Percentiles rank a stretch among this genome's conserved stretches.
phyloP scores from a whole-genome alignment of 192 early-diverging fungal species.

The Coemansia sp. region DNA sequence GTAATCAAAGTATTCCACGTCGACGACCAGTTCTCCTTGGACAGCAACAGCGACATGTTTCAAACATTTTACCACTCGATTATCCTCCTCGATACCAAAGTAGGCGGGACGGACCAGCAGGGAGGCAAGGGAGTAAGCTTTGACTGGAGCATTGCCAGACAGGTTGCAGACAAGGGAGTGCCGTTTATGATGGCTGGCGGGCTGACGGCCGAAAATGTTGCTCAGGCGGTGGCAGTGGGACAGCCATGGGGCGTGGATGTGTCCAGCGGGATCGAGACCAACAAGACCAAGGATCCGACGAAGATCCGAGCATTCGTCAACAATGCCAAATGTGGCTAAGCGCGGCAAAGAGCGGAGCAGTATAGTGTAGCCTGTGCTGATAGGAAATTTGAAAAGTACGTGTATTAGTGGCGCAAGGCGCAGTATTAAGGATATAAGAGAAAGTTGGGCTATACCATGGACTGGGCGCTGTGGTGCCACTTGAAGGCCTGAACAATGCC shows the following conservation, averaged over 20 bases:
- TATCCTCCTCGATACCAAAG: constrained; percentile 63
- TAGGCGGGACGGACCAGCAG: constrained; percentile 53
- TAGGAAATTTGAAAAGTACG: background rate
- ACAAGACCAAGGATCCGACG: constrained; percentile 69
- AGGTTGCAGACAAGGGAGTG: constrained; percentile 53
- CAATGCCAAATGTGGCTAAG: constrained; percentile 27
- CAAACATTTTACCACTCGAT: constrained; percentile 21
- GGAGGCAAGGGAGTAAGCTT: constrained; percentile 79
- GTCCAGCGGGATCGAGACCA: constrained; percentile 84
- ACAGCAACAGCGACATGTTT: constrained; percentile 4
- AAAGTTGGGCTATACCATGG: constrained; percentile 11
- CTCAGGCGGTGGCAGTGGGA: constrained; percentile 61
- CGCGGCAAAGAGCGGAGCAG: background rate
- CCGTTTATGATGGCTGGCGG: constrained; percentile 90
- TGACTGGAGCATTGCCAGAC: constrained; percentile 78
- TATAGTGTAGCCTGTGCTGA: background rate
- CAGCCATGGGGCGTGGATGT: constrained; percentile 89
- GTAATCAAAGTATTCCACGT: constrained; percentile 90
- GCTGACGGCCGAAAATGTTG: constrained; percentile 77
- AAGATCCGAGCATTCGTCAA: constrained; percentile 74
- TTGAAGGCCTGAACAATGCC: constrained; percentile 62
- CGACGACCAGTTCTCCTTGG: constrained; percentile 52
- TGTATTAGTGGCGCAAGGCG: background rate
- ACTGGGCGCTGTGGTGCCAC: constrained; percentile 49
- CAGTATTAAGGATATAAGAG: background rate